These are phyloP conservation scores for Pascua guehoae DNA, from an alignment of 1,284 basidiomycete species.

Conservation along the genomic window DNA sequence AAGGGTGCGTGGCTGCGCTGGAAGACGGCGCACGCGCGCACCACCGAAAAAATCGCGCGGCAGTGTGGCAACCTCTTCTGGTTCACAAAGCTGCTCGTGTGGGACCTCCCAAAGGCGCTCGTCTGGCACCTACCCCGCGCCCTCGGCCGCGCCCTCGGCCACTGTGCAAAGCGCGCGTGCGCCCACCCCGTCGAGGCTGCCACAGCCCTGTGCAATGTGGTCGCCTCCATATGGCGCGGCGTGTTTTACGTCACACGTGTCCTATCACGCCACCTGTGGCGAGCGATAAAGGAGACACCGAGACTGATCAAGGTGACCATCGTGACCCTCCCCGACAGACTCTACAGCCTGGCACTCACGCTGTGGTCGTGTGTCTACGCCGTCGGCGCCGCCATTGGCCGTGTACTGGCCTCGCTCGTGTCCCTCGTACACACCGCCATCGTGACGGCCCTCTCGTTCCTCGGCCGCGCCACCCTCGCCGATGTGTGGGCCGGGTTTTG, in stretches of 20 bases:
- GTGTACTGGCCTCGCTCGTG: not conserved
- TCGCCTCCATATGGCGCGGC: not conserved
- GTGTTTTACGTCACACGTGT: not conserved
- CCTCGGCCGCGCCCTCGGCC: no score
- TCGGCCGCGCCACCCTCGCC: not conserved
- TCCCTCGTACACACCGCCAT: not conserved
- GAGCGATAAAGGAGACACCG: no score
- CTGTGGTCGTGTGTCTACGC: not conserved
- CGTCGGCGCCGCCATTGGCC: not conserved
- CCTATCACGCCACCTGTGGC: no score
- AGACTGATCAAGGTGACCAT: no score
- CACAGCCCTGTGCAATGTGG: not conserved
- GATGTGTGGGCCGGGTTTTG: not conserved
- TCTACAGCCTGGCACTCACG: not conserved
- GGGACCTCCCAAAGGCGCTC: constrained; percentile 1
- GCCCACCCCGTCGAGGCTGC: not conserved
- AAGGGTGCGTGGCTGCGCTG: constrained; percentile 6
- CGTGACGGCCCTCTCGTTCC: not conserved
- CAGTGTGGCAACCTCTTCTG: not conserved
- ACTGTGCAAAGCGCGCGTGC: not conserved
- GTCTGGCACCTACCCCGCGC: not conserved
- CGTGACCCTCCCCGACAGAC: no score
- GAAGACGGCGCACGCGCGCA: not conserved
- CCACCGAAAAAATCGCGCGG: not conserved
- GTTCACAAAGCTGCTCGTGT: not conserved